Conservation (phyloP, 1,284 basidiomycete species). For the Heimioporus punctisporus region DNA sequence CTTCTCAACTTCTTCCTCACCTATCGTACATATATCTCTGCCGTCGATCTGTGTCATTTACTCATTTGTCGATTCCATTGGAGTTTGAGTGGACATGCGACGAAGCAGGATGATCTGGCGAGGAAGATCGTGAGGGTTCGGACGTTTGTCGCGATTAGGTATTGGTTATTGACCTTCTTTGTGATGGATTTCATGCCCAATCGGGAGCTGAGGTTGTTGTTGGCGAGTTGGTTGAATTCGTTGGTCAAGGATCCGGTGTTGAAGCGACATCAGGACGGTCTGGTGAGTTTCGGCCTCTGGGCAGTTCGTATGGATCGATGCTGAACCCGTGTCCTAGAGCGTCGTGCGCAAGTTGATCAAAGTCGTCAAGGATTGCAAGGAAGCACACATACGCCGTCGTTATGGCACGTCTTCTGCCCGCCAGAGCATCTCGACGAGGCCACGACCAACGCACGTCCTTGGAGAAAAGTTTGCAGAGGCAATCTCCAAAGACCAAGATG, state of each 20-base stretch:
- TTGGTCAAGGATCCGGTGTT: conserved; percentile 69
- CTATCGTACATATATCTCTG: conserved; percentile 79
- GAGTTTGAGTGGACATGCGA: conserved; percentile 64
- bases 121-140: conserved; percentile 80
- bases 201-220: conserved; percentile 66
- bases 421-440: conserved; percentile 33
- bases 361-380: conserved; percentile 78
- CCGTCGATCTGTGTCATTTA: conserved; percentile 76
- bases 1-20: conserved; percentile 88
- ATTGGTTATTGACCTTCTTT: conserved; percentile 89
- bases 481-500: conserved; percentile 51
- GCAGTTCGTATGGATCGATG: neutral
- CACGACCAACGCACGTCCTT: conserved; percentile 46
- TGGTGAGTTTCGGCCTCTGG: conserved; percentile 48
- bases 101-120: conserved; percentile 61
- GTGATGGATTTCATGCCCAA: conserved; percentile 85
- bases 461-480: conserved; percentile 67
- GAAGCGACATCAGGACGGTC: conserved; percentile 63
- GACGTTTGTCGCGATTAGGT: conserved; percentile 85
- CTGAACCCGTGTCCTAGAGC: conserved; percentile 45
- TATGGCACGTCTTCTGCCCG: conserved; percentile 31
- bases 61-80: conserved; percentile 87
- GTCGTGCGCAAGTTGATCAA: conserved; percentile 83
- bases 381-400: conserved; percentile 54
- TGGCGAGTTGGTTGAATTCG: conserved; percentile 82